Evolutionary conservation across 2,329 filamentous ascomycete species (phyloP).

Genomic region (Xylariaceae sp.): DNA sequence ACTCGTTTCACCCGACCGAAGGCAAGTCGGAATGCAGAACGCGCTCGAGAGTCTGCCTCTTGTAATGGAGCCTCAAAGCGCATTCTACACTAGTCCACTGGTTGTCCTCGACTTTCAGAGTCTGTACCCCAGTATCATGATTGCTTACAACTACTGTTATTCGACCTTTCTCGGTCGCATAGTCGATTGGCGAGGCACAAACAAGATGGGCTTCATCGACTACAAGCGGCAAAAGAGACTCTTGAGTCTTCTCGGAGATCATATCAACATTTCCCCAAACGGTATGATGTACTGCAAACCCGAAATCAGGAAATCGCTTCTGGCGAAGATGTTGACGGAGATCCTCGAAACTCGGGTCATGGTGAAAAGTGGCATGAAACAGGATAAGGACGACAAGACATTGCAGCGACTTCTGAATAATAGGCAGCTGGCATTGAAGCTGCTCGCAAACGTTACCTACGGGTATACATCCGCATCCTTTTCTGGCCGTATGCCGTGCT

Average conservation of each 20-base stretch:
- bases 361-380: slow-evolving; percentile 96
- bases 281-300: slow-evolving; percentile 93
- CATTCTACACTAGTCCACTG: slow-evolving; percentile 85
- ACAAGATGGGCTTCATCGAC: slow-evolving; percentile 91
- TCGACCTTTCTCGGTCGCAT: slow-evolving; percentile 90
- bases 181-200: slow-evolving; percentile 78
- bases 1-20: slow-evolving; percentile 80
- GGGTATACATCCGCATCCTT: slow-evolving; percentile 97
- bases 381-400: slow-evolving; percentile 79
- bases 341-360: slow-evolving; percentile 94
- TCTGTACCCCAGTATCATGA: slow-evolving; percentile 96
- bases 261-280: slow-evolving; percentile 91
- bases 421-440: slow-evolving; percentile 84
- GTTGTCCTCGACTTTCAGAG: slow-evolving; percentile 94
- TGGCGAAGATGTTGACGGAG: slow-evolving; percentile 95
- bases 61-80: slow-evolving; percentile 96
- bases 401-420: slow-evolving; percentile 88
- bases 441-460: slow-evolving; percentile 98
- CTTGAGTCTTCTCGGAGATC: slow-evolving; percentile 70
- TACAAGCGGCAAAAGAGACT: slow-evolving; percentile 73
- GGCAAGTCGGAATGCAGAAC: slow-evolving; percentile 91
- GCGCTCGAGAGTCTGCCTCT: slow-evolving; percentile 89
- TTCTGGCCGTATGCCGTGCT: slow-evolving; percentile 95
- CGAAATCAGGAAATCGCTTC: slow-evolving; percentile 77
- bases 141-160: slow-evolving; percentile 98